These are phyloP conservation scores for Chiua sp. DNA, from an alignment of 1,284 basidiomycete species.

Conservation along the genomic window DNA sequence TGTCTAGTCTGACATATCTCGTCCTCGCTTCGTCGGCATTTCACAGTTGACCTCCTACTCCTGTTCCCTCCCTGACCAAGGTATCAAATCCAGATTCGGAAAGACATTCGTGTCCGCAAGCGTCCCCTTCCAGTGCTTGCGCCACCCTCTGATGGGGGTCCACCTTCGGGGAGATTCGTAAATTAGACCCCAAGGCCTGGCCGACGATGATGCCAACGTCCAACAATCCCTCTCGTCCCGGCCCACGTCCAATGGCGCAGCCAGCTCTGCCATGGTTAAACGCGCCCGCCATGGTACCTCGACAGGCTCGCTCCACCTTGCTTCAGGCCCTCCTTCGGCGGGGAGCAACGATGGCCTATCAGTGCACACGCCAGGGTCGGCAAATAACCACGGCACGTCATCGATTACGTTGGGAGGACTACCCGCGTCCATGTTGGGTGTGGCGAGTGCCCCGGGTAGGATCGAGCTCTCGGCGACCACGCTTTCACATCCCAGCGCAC, in stretches of 20 bases:
- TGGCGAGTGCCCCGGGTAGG: constrained; percentile 39
- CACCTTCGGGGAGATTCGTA: constrained; percentile 25
- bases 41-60: constrained; percentile 82
- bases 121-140: constrained; percentile 54
- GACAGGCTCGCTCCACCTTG: constrained; percentile 25
- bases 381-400: constrained; percentile 16
- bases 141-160: constrained; percentile 42
- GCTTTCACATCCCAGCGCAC: constrained; percentile 16
- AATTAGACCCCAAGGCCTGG: constrained; percentile 26
- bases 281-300: constrained; percentile 37
- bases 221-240: constrained; percentile 24
- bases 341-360: constrained; percentile 22
- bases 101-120: constrained; percentile 84
- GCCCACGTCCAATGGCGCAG: constrained; percentile 1
- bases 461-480: constrained; percentile 31
- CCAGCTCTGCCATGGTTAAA: constrained; percentile 17
- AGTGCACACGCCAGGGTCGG: constrained; percentile 19
- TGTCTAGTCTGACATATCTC: constrained; percentile 30
- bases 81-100: constrained; percentile 93
- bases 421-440: constrained; percentile 38
- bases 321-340: constrained; percentile 23
- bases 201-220: constrained; percentile 27
- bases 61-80: constrained; percentile 88
- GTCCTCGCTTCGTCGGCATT: constrained; percentile 13
- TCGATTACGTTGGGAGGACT: constrained; percentile 34